These are phyloP conservation scores for Komagataella kurtzmanii DNA, from an alignment of 805 yeast species.

Conservation along the genomic window DNA sequence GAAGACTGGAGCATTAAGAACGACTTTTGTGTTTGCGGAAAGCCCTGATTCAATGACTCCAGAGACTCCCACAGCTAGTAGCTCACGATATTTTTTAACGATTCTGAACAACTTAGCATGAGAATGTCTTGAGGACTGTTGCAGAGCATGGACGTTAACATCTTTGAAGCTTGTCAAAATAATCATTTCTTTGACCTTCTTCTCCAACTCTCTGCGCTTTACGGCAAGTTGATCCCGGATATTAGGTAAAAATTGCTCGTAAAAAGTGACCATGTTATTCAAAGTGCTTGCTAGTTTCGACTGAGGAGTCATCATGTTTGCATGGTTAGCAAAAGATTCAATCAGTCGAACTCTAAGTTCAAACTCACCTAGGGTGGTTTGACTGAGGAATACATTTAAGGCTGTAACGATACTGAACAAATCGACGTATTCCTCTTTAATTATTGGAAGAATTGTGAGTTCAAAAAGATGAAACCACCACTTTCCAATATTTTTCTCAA, in stretches of 20 bases:
- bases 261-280: slow-evolving; percentile 44
- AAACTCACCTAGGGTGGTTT: slow-evolving; percentile 69
- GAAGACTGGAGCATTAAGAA: neutral
- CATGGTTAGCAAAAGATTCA: slow-evolving; percentile 50
- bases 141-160: slow-evolving; percentile 83
- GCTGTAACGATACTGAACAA: slow-evolving; percentile 34
- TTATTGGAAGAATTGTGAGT: slow-evolving; percentile 43
- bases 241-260: slow-evolving; percentile 44
- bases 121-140: slow-evolving; percentile 85
- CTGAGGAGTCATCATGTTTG: slow-evolving; percentile 6
- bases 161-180: slow-evolving; percentile 95
- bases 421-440: slow-evolving; percentile 22
- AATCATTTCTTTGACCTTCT: slow-evolving; percentile 75
- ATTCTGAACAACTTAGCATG: slow-evolving; percentile 76
- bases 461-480: slow-evolving; percentile 95
- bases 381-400: slow-evolving; percentile 62
- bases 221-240: slow-evolving; percentile 31
- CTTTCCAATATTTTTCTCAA: slow-evolving; percentile 42
- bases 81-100: slow-evolving; percentile 65
- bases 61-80: slow-evolving; percentile 38
- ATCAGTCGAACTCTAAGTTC: slow-evolving; percentile 43
- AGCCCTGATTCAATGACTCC: slow-evolving; percentile 50
- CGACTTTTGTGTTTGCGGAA: slow-evolving; percentile 6
- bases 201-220: slow-evolving; percentile 46
- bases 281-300: slow-evolving; percentile 3